Conservation (phyloP, 108 stramenopile genomes). For the Cyclotella atomus region DNA sequence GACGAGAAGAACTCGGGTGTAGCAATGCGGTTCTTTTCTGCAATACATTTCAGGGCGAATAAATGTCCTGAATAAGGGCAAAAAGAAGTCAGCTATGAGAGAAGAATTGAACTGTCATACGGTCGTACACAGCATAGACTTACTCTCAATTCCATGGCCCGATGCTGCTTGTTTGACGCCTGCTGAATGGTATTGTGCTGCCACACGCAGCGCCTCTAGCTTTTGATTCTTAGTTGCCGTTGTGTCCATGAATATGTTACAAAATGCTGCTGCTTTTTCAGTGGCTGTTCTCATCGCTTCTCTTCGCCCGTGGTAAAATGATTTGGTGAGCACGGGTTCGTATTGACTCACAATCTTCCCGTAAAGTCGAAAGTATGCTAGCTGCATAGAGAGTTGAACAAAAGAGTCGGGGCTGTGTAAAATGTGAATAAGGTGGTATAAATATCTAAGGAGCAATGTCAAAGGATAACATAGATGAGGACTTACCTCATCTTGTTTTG, state of each 20-base stretch:
- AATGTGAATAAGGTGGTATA: too few species aligned
- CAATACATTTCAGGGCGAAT: constrained; percentile 84
- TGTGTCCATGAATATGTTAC: constrained; percentile 53
- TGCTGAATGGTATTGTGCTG: constrained; percentile 66
- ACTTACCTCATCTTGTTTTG: constrained; percentile 69
- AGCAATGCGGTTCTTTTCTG: constrained; percentile 61
- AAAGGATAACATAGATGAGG: not conserved
- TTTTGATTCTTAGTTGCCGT: constrained; percentile 57
- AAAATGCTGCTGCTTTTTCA: constrained; percentile 63
- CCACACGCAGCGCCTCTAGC: constrained; percentile 58
- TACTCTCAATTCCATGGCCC: constrained; percentile 78
- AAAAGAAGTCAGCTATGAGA: not conserved
- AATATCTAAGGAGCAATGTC: too few species aligned
- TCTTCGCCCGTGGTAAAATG: constrained; percentile 86
- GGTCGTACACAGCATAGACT: too few species aligned
- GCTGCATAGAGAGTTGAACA: constrained; percentile 76
- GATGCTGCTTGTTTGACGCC: constrained; percentile 67
- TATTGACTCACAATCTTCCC: constrained; percentile 75
- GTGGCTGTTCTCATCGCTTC: constrained; percentile 87
- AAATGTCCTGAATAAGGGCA: constrained; percentile 57
- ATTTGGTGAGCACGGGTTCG: constrained; percentile 85
- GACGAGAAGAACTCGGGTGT: constrained; percentile 79
- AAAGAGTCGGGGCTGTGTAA: constrained; percentile 74
- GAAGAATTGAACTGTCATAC: too few species aligned
- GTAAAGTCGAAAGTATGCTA: constrained; percentile 85